Evolutionary conservation across 441 rosid genomes (phyloP).

Genomic region (Populus trichocarpa): DNA sequence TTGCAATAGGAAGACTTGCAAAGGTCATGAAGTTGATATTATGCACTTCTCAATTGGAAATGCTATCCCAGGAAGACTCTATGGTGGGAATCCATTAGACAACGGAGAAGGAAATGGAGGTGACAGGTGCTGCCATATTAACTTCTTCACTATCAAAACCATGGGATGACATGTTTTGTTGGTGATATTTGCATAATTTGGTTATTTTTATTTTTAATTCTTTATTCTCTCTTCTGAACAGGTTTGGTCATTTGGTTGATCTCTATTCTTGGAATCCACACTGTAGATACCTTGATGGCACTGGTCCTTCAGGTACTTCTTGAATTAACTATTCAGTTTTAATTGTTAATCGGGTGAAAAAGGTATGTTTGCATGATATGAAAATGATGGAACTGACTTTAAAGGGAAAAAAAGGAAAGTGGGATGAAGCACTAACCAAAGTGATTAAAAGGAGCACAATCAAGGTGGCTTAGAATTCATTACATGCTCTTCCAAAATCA

Average conservation of each 20-base stretch:
- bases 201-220: constrained; percentile 3
- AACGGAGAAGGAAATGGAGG: constrained; percentile 81
- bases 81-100: constrained; percentile 82
- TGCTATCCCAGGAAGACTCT: constrained; percentile 94
- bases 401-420: constrained; percentile 17
- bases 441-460: constrained; percentile 12
- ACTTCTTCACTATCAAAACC: constrained; percentile 3
- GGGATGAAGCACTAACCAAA: constrained; percentile 31
- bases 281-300: constrained; percentile 82
- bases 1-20: constrained; percentile 87
- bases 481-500: constrained; percentile 17
- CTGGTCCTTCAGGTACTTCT: constrained; percentile 81
- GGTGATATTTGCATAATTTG: constrained; percentile 6
- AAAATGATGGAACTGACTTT: constrained; percentile 22
- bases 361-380: constrained; percentile 9
- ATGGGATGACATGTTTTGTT: constrained; percentile 1
- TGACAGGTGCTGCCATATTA: constrained; percentile 60
- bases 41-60: constrained; percentile 97
- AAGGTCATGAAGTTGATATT: constrained; percentile 94
- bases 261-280: constrained; percentile 89
- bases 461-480: constrained; percentile 15
- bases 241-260: constrained; percentile 90
- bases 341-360: not conserved
- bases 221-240: constrained; percentile 25
- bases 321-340: not conserved